Percentiles rank a stretch among this genome's conserved stretches.
phyloP scores from a whole-genome alignment of 2,329 filamentous ascomycete genomes.

The Metarhizium robertsii region DNA sequence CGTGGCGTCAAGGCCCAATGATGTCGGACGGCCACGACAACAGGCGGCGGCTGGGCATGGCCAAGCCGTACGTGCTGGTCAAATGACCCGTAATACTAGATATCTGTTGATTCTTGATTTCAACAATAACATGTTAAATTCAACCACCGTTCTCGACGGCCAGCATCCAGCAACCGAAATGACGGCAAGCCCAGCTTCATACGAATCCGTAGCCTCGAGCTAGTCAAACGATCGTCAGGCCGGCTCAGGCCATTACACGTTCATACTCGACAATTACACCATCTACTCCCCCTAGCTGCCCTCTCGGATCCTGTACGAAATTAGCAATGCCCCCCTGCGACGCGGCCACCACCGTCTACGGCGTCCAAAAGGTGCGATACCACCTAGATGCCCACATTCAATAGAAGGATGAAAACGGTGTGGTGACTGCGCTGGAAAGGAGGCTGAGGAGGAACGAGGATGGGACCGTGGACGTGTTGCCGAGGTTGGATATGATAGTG shows the following conservation, averaged over 20 bases:
- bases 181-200: not conserved
- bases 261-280: constrained; percentile 10
- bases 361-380: constrained; percentile 18
- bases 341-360: constrained; percentile 10
- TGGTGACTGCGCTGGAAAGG: too few relatives aligned
- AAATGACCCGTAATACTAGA: not conserved
- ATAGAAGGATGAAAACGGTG: too few relatives aligned
- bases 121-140: too few relatives aligned
- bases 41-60: not conserved
- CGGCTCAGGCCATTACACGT: constrained; percentile 1
- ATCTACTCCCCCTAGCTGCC: too few relatives aligned
- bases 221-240: not conserved
- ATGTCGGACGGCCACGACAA: not conserved
- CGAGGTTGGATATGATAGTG: too few relatives aligned
- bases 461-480: too few relatives aligned
- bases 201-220: constrained; percentile 2
- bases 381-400: constrained; percentile 6
- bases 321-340: constrained; percentile 16
- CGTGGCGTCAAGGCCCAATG: not conserved
- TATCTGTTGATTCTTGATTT: too few relatives aligned
- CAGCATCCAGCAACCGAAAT: not conserved
- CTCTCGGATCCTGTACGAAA: constrained; percentile 14
- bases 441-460: too few relatives aligned
- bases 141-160: too few relatives aligned
- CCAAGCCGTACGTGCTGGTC: not conserved